Evolutionary conservation across 768 basidiomycete genomes (phyloP), one percentile per base, ranked within the genome.

Genomic region (Boletus eberwhitei): DNA sequence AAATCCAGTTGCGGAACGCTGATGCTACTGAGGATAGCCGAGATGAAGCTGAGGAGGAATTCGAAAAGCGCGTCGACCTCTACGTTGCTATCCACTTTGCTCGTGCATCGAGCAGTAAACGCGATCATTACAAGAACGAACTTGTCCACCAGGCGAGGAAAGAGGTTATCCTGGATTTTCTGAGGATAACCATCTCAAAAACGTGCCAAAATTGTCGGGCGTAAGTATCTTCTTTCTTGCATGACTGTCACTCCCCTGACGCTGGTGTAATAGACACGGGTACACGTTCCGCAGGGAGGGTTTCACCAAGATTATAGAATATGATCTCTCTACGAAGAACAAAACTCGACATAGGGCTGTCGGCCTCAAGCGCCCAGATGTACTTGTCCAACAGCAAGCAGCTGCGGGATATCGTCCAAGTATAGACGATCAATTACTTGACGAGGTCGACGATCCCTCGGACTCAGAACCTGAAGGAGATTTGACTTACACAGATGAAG

Each of bases 231-330:
- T 12, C 36, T 59, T 32, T 44, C 43, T 55, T 44, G 31, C 22
- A 17, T n/a, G 26, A 22, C 19, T 48, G 58, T 50, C 17, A 43
- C 22, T 19, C 35, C 38, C n/a, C 35, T 63, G 38, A 62, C 21
- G 37, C 8, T 59, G 4, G 41, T 45, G n/a, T 37, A 14, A 36
- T 46, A 95, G 93, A 29, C 72, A 80, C 61, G 85, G 81, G 3
- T 94, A 91, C 68, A 92, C 93, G 0, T 93, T 90, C 73, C 87
- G 95, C 50, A 98, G 93, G 71, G 97, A 99, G 66, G 93, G 91
- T 0, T 79, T 90, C 70, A 92, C 89, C 48, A 98, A 98, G 74
- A 81, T 99, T 52, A 87, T 98, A 66, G 94, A 98, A 74, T 91
- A 92, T 65, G 94, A 95, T 62, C 79, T 98, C 32, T 77, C 90